These are phyloP conservation scores for Pyrenochaeta sp. DNA, from an alignment of 2,329 filamentous ascomycete species.

Conservation along the genomic window DNA sequence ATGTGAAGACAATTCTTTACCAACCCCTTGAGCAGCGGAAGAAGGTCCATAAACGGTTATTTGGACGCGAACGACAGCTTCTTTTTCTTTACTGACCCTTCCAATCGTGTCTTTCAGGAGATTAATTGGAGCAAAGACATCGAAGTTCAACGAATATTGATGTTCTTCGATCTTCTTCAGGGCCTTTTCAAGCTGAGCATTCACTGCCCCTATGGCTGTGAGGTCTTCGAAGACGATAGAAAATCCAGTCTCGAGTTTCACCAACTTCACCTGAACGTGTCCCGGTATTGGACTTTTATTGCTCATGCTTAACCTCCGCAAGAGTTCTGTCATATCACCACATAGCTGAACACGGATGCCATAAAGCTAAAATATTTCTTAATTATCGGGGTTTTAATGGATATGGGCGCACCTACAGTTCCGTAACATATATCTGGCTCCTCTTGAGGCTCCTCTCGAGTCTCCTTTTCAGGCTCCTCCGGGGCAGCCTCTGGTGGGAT, in stretches of 20 bases:
- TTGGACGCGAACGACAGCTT: constrained; percentile 34
- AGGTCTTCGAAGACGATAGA: constrained; percentile 24
- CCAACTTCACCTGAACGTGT: constrained; percentile 22
- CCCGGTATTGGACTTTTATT: constrained; percentile 17
- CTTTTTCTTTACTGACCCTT: constrained; percentile 27
- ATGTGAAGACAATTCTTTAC: constrained; percentile 22
- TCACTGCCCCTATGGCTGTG: constrained; percentile 21
- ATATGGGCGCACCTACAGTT: constrained; percentile 18
- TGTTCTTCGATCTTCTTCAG: constrained; percentile 22
- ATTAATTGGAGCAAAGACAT: constrained; percentile 28
- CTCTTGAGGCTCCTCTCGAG: constrained; percentile 1
- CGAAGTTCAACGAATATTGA: constrained; percentile 22
- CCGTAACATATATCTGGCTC: constrained; percentile 31
- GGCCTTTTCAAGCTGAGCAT: constrained; percentile 26
- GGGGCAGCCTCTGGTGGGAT: too few species aligned
- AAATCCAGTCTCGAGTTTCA: constrained; percentile 14
- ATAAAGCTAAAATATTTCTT: constrained; percentile 22
- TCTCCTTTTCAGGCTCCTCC: neutral
- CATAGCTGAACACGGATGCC: constrained; percentile 24
- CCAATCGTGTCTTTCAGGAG: constrained; percentile 31
- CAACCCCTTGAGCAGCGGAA: constrained; percentile 12
- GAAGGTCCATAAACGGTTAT: constrained; percentile 33
- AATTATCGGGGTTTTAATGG: neutral
- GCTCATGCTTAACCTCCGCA: constrained; percentile 14
- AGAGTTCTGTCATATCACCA: constrained; percentile 32